Evolutionary conservation across 2,329 filamentous ascomycete genomes (phyloP), one percentile per base, ranked within the genome.

Genomic region (Colletotrichum horii): DNA sequence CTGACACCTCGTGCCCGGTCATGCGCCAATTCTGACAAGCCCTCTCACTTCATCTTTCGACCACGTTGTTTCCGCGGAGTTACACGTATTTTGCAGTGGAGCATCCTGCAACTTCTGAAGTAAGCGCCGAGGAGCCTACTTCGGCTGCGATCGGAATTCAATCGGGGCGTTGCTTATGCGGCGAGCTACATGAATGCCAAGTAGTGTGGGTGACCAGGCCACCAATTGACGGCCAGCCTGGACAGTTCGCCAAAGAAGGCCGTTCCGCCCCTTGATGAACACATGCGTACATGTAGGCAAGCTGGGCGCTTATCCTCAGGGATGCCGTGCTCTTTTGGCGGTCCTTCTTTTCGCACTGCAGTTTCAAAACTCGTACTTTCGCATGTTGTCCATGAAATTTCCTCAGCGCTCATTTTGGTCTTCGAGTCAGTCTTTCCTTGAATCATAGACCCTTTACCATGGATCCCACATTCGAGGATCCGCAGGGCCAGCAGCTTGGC

Each of bases 211-310:
- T n/a, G 38, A 43, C 4, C n/a, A 43, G 38, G 38, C 38, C 2
- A 43, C 38, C 19, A 43, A n/a, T 43, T 11, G 1, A 0, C 8
- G 2, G 19, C 16, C 16, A 5, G 16, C 36, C 19, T 43, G 16
- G 8, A n/a, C 2, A 4, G 2, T 0, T 43, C 8, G 36, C 8
- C 6, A 5, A 43, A 43, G 16, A 43, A 9, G 0, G 11, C 0
- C 19, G 8, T 19, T 19, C 6, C 7, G 8, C 4, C 36, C 36
- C 36, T 8, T 43, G 7, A 6, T 16, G 36, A 43, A 43, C 36
- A 43, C 4, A 43, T 43, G 8, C n/a, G n/a, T n/a, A n/a, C n/a
- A n/a, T 5, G 16, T 43, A 4, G 36, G 36, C 36, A 38, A 4
- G 36, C 36, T 38, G 36, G 36, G 36, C 8, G 36, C 8, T 4